These are phyloP conservation scores for Eragrostis tef DNA, from an alignment of 202 grass and related monocot genomes.

Conservation along the genomic window DNA sequence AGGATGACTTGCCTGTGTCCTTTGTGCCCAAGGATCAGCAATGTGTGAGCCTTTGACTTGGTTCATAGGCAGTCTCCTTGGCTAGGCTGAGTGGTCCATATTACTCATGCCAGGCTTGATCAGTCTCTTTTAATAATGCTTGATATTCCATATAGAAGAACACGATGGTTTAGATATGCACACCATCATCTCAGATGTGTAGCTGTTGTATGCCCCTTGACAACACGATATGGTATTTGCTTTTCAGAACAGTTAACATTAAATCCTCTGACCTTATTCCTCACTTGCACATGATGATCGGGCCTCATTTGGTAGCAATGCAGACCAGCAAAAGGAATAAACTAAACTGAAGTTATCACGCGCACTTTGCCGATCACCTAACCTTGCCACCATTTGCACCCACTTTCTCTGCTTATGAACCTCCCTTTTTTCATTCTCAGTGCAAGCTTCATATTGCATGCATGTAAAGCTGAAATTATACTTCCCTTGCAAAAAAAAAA, in stretches of 20 bases:
- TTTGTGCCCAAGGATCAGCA: neutral
- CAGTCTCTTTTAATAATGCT: neutral
- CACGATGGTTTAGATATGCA: neutral
- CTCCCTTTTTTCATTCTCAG: too few relatives aligned
- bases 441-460: too few relatives aligned
- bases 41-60: neutral
- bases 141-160: neutral
- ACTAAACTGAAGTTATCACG: neutral
- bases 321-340: neutral
- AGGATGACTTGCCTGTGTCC: slow-evolving; percentile 47
- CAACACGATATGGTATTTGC: too few relatives aligned
- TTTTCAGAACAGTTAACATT: neutral
- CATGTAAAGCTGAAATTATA: too few relatives aligned
- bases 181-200: neutral
- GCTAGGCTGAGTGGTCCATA: slow-evolving; percentile 60
- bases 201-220: neutral
- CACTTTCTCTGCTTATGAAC: too few relatives aligned
- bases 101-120: slow-evolving; percentile 40
- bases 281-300: too few relatives aligned
- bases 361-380: neutral
- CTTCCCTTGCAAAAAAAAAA: too few relatives aligned
- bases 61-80: slow-evolving; percentile 64
- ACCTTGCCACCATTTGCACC: too few relatives aligned
- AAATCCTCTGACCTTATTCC: neutral
- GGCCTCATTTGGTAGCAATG: neutral